A percentile compares a stretch with the other conserved stretches of the same genome.
Conservation (phyloP, 2,329 filamentous ascomycete species). For the Penicillium sp. region DNA sequence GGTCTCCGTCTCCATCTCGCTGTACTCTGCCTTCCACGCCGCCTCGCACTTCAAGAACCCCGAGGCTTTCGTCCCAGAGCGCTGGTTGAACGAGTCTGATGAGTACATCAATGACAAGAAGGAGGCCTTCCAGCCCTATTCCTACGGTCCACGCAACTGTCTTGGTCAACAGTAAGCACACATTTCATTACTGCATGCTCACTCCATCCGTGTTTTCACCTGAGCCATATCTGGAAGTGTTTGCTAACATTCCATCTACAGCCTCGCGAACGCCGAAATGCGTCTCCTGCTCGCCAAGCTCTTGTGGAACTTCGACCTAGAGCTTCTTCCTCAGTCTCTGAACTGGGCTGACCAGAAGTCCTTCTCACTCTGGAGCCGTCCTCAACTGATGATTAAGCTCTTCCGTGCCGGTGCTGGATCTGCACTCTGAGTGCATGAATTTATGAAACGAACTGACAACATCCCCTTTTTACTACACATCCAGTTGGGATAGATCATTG, state of each 20-base stretch:
- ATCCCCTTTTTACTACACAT: background rate
- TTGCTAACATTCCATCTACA: conserved; percentile 14
- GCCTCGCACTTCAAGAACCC: conserved; percentile 19
- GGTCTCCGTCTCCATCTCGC: conserved; percentile 17
- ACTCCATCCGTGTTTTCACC: background rate
- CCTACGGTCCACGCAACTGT: conserved; percentile 30
- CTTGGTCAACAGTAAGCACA: conserved; percentile 26
- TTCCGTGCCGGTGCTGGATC: conserved; percentile 9
- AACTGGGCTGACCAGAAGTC: conserved; percentile 31
- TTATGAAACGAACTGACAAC: background rate
- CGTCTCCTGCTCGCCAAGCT: conserved; percentile 41
- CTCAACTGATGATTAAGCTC: conserved; percentile 29
- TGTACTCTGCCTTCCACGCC: conserved; percentile 12
- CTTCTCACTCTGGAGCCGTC: conserved; percentile 40
- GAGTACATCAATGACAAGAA: conserved; percentile 32
- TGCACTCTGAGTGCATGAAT: background rate
- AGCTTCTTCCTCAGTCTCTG: conserved; percentile 29
- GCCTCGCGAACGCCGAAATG: conserved; percentile 37
- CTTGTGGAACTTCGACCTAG: conserved; percentile 39
- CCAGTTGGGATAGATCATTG: background rate
- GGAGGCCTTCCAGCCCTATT: conserved; percentile 31
- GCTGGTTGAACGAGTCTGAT: conserved; percentile 26
- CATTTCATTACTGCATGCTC: background rate
- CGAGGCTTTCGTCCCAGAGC: conserved; percentile 29
- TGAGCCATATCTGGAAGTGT: background rate